Conservation (phyloP, 2,329 filamentous ascomycete genomes). For the Diaporthe australafricana region DNA sequence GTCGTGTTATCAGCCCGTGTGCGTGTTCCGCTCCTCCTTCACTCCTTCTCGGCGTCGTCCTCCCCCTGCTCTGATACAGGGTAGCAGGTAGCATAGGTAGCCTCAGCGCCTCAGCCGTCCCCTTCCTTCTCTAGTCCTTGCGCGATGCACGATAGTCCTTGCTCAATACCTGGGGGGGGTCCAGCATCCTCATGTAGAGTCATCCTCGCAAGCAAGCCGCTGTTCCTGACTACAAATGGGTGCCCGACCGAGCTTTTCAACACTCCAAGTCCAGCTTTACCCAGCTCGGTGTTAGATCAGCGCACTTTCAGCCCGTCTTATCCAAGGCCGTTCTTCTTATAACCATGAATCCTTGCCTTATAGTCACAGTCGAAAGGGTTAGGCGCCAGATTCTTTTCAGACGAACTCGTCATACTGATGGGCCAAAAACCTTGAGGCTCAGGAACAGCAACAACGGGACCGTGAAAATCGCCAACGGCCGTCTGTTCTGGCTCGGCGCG, state of each 20-base stretch:
- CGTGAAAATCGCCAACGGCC: background rate
- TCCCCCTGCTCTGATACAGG: constrained; percentile 17
- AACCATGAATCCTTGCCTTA: constrained; percentile 12
- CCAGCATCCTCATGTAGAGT: constrained; percentile 4
- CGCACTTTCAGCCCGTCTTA: constrained; percentile 1
- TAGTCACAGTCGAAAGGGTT: constrained; percentile 5
- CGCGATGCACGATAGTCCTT: constrained; percentile 12
- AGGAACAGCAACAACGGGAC: background rate
- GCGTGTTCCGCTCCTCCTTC: constrained; percentile 7
- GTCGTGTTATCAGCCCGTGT: constrained; percentile 19
- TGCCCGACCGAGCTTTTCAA: constrained; percentile 3
- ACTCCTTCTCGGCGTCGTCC: background rate
- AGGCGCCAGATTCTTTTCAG: constrained; percentile 11
- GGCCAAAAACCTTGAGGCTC: constrained; percentile 16
- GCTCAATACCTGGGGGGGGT: background rate
- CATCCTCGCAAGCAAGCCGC: constrained; percentile 18
- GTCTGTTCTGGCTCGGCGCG: background rate
- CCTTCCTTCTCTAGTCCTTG: constrained; percentile 9
- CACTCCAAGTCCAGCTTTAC: background rate
- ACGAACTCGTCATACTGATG: constrained; percentile 21
- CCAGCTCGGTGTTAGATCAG: constrained; percentile 1
- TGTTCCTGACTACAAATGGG: constrained; percentile 14
- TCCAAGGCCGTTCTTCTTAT: constrained; percentile 10
- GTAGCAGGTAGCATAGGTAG: background rate
- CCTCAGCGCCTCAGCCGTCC: background rate